Conservation (phyloP, 768 basidiomycete species). For the Auricularia sp. region DNA sequence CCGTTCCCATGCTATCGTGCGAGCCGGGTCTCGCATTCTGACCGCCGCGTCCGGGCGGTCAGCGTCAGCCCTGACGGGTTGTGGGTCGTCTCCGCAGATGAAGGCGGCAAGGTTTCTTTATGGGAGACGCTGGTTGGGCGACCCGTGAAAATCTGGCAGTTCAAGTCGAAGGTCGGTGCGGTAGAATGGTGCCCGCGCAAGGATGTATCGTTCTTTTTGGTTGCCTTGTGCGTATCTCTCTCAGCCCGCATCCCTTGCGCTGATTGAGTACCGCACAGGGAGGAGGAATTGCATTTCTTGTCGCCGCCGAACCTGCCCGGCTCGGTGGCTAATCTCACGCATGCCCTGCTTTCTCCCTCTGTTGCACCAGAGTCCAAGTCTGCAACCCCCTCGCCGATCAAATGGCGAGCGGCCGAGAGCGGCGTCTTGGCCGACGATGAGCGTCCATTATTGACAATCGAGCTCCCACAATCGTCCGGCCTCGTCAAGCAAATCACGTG, state of each 20-base stretch:
- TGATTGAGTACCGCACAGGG: conserved; percentile 38
- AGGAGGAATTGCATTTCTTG: conserved; percentile 69
- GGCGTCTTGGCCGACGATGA: conserved; percentile 38
- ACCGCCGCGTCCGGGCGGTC: conserved; percentile 60
- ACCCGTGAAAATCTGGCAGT: conserved; percentile 79
- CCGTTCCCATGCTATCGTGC: conserved; percentile 89
- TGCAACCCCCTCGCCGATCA: conserved; percentile 50
- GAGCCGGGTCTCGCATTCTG: conserved; percentile 58
- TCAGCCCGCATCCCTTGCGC: neutral
- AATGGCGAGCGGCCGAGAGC: conserved; percentile 51
- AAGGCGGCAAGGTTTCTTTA: conserved; percentile 72
- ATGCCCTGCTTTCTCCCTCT: conserved; percentile 50
- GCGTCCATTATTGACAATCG: conserved; percentile 46
- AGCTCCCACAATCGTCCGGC: conserved; percentile 56
- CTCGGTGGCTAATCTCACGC: conserved; percentile 46
- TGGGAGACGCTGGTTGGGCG: conserved; percentile 91
- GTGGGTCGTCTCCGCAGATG: conserved; percentile 90
- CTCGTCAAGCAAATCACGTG: conserved; percentile 74
- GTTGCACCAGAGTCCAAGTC: conserved; percentile 47
- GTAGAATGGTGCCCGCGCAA: conserved; percentile 90
- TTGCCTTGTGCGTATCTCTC: conserved; percentile 54
- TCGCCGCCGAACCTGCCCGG: conserved; percentile 70
- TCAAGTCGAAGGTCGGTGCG: conserved; percentile 69
- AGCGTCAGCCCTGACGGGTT: conserved; percentile 79
- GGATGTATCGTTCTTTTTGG: conserved; percentile 71